phyloP scores from a whole-genome alignment of 2,329 filamentous ascomycete genomes.

The Monilinia laxa region DNA sequence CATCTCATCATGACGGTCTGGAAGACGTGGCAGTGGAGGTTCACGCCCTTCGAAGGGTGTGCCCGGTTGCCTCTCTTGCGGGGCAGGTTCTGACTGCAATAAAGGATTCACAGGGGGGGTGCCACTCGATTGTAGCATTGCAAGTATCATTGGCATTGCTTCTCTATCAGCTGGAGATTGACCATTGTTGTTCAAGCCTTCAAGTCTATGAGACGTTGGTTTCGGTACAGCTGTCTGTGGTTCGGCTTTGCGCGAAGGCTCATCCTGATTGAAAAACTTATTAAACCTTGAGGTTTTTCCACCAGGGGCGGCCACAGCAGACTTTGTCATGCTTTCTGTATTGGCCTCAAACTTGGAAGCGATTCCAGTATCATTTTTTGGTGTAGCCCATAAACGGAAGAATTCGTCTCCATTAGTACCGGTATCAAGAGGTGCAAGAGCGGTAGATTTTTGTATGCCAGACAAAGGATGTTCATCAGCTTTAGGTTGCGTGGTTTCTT shows the following conservation, averaged over 20 bases:
- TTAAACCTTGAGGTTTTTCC: constrained; percentile 81
- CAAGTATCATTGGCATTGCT: constrained; percentile 78
- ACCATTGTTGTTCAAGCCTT: constrained; percentile 27
- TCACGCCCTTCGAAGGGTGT: constrained; percentile 49
- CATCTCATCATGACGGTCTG: constrained; percentile 37
- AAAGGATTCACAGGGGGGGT: constrained; percentile 46
- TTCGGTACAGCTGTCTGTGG: constrained; percentile 47
- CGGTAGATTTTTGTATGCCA: constrained; percentile 50
- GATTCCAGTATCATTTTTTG: constrained; percentile 47
- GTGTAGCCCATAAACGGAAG: constrained; percentile 59
- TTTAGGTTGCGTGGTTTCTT: constrained; percentile 42
- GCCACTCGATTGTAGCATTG: constrained; percentile 66
- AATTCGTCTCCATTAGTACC: constrained; percentile 69
- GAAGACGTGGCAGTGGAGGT: constrained; percentile 44
- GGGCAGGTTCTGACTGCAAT: constrained; percentile 36
- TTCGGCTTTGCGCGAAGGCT: constrained; percentile 50
- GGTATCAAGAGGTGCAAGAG: constrained; percentile 57
- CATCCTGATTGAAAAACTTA: constrained; percentile 69
- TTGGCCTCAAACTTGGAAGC: constrained; percentile 44
- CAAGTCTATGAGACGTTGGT: constrained; percentile 33
- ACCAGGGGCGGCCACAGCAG: constrained; percentile 47
- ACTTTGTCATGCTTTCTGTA: constrained; percentile 48
- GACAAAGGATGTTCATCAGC: constrained; percentile 42
- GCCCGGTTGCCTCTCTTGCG: constrained; percentile 48
- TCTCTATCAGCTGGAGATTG: constrained; percentile 66